phyloP scores from a whole-genome alignment of 805 yeast genomes.

The Teunomyces stri region DNA sequence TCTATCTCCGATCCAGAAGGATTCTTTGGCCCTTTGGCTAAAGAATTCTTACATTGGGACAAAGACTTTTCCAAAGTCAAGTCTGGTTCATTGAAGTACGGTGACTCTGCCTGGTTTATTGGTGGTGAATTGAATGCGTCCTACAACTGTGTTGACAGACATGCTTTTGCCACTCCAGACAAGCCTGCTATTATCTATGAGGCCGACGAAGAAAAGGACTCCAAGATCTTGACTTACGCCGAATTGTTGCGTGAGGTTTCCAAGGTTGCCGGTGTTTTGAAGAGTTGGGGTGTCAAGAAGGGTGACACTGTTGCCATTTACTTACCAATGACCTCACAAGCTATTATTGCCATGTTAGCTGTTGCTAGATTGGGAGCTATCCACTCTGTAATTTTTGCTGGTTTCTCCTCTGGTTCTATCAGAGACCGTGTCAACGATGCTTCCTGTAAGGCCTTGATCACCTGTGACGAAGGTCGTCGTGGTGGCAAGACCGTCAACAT shows the following conservation, averaged over 20 bases:
- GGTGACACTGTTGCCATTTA: constrained; percentile 87
- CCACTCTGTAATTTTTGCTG: constrained; percentile 85
- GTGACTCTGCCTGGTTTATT: constrained; percentile 66
- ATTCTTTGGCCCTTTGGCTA: constrained; percentile 79
- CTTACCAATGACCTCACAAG: constrained; percentile 84
- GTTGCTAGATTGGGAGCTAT: constrained; percentile 79
- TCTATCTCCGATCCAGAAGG: constrained; percentile 76
- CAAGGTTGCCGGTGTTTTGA: constrained; percentile 66
- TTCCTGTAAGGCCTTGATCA: constrained; percentile 65
- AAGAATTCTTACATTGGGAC: constrained; percentile 74
- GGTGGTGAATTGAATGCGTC: constrained; percentile 79
- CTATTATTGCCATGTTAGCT: constrained; percentile 72
- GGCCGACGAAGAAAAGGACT: constrained; percentile 73
- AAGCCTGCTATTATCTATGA: constrained; percentile 76
- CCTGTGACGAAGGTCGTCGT: constrained; percentile 79
- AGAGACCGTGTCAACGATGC: constrained; percentile 74
- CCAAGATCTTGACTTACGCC: constrained; percentile 62
- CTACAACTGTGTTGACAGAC: constrained; percentile 80
- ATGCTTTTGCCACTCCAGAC: constrained; percentile 68
- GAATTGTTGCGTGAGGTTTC: constrained; percentile 70
- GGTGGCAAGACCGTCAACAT: constrained; percentile 82
- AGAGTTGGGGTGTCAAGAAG: constrained; percentile 64
- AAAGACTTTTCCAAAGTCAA: constrained; percentile 66
- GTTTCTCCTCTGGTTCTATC: constrained; percentile 71
- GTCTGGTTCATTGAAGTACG: constrained; percentile 60